Base-by-base conservation (phyloP, 208 protist genomes). In the Endotrypanum monterogeii region DNA sequence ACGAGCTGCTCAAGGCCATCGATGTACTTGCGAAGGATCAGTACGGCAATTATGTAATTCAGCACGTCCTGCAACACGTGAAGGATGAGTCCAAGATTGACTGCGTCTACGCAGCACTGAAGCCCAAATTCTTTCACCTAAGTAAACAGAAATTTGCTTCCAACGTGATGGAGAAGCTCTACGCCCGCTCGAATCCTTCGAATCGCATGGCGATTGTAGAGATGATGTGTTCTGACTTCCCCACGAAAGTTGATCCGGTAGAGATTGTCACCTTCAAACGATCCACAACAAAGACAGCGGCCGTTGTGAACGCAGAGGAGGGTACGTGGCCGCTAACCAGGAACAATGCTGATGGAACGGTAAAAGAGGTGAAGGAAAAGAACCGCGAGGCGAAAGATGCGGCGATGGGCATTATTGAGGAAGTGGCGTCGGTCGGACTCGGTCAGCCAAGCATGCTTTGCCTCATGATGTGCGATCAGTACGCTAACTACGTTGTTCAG, bases 41-140 rank as follows among this genome's bases (percentile, higher is more conserved):
- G 86, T 99, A 99, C 80, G 99, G 99, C 67, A 99, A 99, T 83
- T 99, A 99, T 81, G 99, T 99, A n/a, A 97, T 99, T 65, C 99
- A 99, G 88, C 98, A 99, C 79, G 89, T 99, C 16, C 80, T 99
- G 28, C 94, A 99, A 75, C 87, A 98, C 78, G 96, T 96, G 44
- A 91, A 84, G 30, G 87, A 88, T 35, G 83, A 91, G 41, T 80
- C 91, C 66, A 93, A 97, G 84, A 89, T 99, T 28, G 75, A 96
- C 32, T 73, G 77, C 63, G 85, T 96, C 69, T 93, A 95, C 76
- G 71, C 74, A 1, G 89, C 83, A 7, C 76, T 96, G 39, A 86
- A 91, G 70, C 80, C 72, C 14, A 82, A 96, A 73, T 96, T 96
- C 78, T 98, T 88, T 70, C 72, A 87, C 71, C 86, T 91, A 74